Evolutionary conservation across 192 early-diverging fungal species (phyloP), one percentile per base, ranked within the genome.

Genomic region (Coemansia sp.): DNA sequence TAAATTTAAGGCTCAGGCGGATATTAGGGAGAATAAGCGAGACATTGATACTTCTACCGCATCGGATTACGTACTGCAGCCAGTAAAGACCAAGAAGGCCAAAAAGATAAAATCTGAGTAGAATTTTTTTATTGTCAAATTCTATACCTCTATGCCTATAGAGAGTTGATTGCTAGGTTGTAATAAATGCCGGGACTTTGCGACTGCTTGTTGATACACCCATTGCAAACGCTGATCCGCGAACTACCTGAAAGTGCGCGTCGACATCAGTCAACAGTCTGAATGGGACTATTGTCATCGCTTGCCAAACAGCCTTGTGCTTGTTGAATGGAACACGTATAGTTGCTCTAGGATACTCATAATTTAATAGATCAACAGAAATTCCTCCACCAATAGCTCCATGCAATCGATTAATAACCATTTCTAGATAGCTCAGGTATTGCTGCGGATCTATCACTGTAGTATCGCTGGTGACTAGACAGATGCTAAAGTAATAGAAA

Each of bases 1-100:
- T 56, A 81, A 81, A 60, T 76, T 81, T 51, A 74, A 74, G 77
- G 53, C 67, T 0, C 63, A 74, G 62, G 77, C 77, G 0, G 50
- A 69, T 10, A 64, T 32, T 19, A 52, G 55, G 7, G 56, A 53
- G 21, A 52, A 62, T 23, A 74, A 74, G 49, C 64, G 71, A 9
- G 1, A 55, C 28, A 56, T 44, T 2, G 71, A 60, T 26, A 34
- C 25, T 12, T 38, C 38, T 16, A 65, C 67, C 22, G 41, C 74
- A 3, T 63, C 67, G 9, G 49, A 71, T 4, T 69, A 67, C 27
- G 56, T 73, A 9, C 51, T 65, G 54, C 47, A 12, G 31, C 50
- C 26, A 34, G 65, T 14, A 54, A 68, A 67, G 62, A 56, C 62
- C 34, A 78, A 69, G 49, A 64, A 59, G 32, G 23, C 23, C 50